phyloP scores from a whole-genome alignment of 306 rosid species.

The Vigna nakashimae region DNA sequence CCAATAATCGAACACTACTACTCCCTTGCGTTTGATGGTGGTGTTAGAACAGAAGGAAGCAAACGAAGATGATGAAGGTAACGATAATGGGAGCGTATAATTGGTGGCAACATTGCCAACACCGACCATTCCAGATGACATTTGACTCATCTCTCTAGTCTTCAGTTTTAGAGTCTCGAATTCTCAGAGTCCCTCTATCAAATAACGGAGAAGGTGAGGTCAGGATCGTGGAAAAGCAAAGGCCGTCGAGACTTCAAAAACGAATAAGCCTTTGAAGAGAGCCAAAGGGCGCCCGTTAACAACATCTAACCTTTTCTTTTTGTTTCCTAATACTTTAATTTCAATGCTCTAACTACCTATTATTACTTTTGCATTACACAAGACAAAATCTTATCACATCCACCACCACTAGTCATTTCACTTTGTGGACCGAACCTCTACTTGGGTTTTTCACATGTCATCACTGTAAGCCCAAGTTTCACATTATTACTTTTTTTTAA shows the following conservation, averaged over 20 bases:
- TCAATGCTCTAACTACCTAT: not conserved
- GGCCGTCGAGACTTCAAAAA: conserved; percentile 32
- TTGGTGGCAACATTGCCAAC: not conserved
- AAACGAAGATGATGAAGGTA: conserved; percentile 1
- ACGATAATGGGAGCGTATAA: conserved; percentile 20
- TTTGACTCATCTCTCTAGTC: conserved; percentile 28
- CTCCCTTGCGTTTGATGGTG: conserved; percentile 29
- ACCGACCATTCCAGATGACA: conserved; percentile 9
- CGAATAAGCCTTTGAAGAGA: conserved; percentile 48
- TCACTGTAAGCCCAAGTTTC: not conserved
- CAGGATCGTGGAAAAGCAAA: not conserved
- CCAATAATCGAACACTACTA: not conserved
- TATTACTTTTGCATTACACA: not conserved
- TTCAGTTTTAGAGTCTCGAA: not conserved
- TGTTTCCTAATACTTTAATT: not conserved
- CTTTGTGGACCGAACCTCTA: not conserved
- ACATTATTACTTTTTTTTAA: too few relatives aligned
- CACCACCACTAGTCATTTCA: not conserved
- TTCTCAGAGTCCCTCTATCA: not conserved
- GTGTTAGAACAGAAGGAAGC: conserved; percentile 24
- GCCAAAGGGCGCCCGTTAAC: conserved; percentile 48
- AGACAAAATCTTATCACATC: conserved; percentile 29
- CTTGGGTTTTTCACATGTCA: not conserved
- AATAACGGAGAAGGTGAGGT: not conserved
- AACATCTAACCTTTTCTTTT: not conserved